Base-by-base conservation (phyloP, 1,139 yeast species). In the Lodderomyces parapsilosis region DNA sequence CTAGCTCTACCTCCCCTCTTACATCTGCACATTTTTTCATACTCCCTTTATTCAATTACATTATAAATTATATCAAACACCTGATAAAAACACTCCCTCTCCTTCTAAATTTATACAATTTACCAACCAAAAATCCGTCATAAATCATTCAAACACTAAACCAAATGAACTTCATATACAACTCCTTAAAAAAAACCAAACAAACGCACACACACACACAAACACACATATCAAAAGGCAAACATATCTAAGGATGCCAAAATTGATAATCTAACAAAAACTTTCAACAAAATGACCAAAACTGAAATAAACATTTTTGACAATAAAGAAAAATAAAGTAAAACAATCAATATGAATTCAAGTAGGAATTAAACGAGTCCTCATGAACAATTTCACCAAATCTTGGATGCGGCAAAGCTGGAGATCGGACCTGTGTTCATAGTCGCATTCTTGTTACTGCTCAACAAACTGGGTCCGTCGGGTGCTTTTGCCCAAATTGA, bases 401-500 rank as follows among this genome's bases (percentile, higher is more conserved):
- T 34, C 14, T 34, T 34, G 14, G 37, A 34, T 8, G 19, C 27
- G 6, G 37, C 17, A 23, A 34, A 33, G 24, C 24, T 34, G 13
- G 25, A 22, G 7, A 22, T 34, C 14, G 37, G 37, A 15, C 33
- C 33, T 4, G 19, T 30, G n/a, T 30, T 30, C 33, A 30, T 30
- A 30, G n/a, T 8, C 6, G 33, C 19, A 17, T 15, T 30, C n/a
- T 13, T 30, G 33, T 15, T 17, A 10, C n/a, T 15, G n/a, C 19
- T 9, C 19, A 30, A 30, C 15, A 30, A 15, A 3, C 33, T 19
- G 10, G 33, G n/a, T 3, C 33, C 33, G 10, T 30, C 33, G 19
- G 33, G 14, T 32, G 30, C 15, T 31, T 44, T 46, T 7, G 49
- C 49, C 50, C 50, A 47, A 18, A 47, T 47, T 15, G 49, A 45